These are phyloP conservation scores for Alternaria triticina DNA, from an alignment of 2,329 filamentous ascomycete species.

Conservation along the genomic window DNA sequence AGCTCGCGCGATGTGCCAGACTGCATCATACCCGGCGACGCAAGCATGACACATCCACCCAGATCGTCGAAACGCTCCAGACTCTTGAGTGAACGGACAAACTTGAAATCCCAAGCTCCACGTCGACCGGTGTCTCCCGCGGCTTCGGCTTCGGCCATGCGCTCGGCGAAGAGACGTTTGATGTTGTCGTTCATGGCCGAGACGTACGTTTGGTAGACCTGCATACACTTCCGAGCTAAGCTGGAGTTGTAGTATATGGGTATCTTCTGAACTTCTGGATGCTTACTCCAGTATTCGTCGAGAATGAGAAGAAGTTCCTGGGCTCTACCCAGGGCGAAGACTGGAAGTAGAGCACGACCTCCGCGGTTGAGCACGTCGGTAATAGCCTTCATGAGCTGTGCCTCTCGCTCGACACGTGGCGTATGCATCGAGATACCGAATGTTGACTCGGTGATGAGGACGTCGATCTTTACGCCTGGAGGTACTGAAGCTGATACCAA, in stretches of 20 bases:
- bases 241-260: conserved; percentile 99
- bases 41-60: conserved; percentile 95
- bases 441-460: conserved; percentile 96
- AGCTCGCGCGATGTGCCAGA: conserved; percentile 93
- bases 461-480: conserved; percentile 87
- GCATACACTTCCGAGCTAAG: conserved; percentile 94
- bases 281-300: conserved; percentile 95
- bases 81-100: conserved; percentile 88
- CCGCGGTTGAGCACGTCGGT: conserved; percentile 90
- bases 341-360: conserved; percentile 90
- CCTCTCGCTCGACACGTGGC: conserved; percentile 87
- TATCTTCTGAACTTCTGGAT: conserved; percentile 84
- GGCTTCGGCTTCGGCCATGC: conserved; percentile 88
- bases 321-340: conserved; percentile 91
- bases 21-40: conserved; percentile 97
- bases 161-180: conserved; percentile 89
- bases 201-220: conserved; percentile 97
- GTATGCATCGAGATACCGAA: conserved; percentile 96
- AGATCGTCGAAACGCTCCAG: conserved; percentile 96
- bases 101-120: conserved; percentile 96
- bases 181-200: conserved; percentile 99
- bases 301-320: conserved; percentile 94
- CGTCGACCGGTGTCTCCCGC: conserved; percentile 75
- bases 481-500: conserved; percentile 92
- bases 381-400: conserved; percentile 93